Percentiles rank a stretch among this genome's conserved stretches.
phyloP scores from a whole-genome alignment of 768 basidiomycete species.

The Basidioascus undulatus region DNA sequence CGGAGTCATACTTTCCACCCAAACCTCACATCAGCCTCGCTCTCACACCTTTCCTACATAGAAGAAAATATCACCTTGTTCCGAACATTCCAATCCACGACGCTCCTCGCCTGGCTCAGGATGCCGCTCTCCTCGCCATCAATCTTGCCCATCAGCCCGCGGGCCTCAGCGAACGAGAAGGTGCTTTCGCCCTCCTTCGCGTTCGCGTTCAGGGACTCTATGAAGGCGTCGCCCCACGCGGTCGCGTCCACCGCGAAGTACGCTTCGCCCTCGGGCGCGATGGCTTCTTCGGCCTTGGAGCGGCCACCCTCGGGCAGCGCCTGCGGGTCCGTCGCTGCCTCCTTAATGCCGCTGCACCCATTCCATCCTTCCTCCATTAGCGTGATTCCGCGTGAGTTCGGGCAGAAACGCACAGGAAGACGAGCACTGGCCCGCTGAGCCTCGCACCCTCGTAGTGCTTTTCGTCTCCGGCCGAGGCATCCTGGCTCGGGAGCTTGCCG shows the following conservation, averaged over 20 bases:
- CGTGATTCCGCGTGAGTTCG: too few relatives aligned
- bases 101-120: slow-evolving; percentile 49
- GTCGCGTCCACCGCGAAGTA: slow-evolving; percentile 64
- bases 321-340: slow-evolving; percentile 23
- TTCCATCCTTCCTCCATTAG: too few relatives aligned
- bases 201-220: slow-evolving; percentile 4
- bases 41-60: too few relatives aligned
- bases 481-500: too few relatives aligned
- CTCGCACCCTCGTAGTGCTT: neutral
- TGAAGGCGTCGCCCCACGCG: slow-evolving; percentile 22
- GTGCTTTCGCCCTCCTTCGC: slow-evolving; percentile 17
- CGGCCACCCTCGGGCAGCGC: slow-evolving; percentile 27
- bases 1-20: slow-evolving; percentile 49
- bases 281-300: slow-evolving; percentile 32
- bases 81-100: slow-evolving; percentile 81
- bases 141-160: slow-evolving; percentile 31
- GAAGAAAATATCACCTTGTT: slow-evolving; percentile 35
- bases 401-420: too few relatives aligned
- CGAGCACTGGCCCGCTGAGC: slow-evolving; percentile 20
- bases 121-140: slow-evolving; percentile 43
- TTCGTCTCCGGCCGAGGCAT: too few relatives aligned
- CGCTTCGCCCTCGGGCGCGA: slow-evolving; percentile 34
- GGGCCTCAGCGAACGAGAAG: slow-evolving; percentile 40
- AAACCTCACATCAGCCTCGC: too few relatives aligned
- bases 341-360: slow-evolving; percentile 51